Base-by-base conservation (phyloP, 108 stramenopile genomes). In the Nitzschia inconspicua region DNA sequence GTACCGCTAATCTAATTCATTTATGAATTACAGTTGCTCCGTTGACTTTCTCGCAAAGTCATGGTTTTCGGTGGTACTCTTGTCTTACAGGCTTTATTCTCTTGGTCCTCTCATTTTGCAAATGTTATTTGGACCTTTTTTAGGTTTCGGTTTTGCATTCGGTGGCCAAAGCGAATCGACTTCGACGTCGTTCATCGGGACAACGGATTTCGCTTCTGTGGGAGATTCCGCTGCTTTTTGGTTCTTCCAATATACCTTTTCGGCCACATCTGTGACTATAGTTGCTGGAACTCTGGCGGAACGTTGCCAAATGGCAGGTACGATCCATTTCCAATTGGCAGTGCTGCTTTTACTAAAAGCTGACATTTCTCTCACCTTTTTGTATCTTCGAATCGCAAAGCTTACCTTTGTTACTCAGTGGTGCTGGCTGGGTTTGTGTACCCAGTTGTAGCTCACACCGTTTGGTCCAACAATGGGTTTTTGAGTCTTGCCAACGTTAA, bases 241-340 rank as follows among this genome's bases (percentile, higher is more conserved):
- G 86, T 77, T 97, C 32, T 94, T 90, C 53, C 84, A 95, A 73
- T 86, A 86, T 54, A 75, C 85, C 7, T 94, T 92, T 63, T 77
- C 81, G 22, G 89, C 95, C 7, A 85, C 88, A 14, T 75, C 87
- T 35, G 88, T 83, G 22, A 91, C 90, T 13, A 97, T 97, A 56
- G 94, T 97, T 26, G 91, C 94, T 24, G 96, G 96, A 18, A 83
- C 94, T 9, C 68, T 97, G 39, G 95, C 95, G 31, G 95, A 93
- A 58, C 84, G 95, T 35, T 87, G 85, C 47, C 81, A 85, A 68
- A 80, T 93, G 83, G 60, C 61, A 18, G n/a, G n/a, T n/a, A n/a
- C n/a, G n/a, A n/a, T n/a, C n/a, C n/a, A n/a, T n/a, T n/a, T 30
- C 22, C 31, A 3, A 25, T 34, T 8, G 71, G 66, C 10, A 16